Percentiles rank a stretch among this genome's conserved stretches.
Conservation (phyloP, 163 green algal species). For the Coccomyxa subellipsoidea region DNA sequence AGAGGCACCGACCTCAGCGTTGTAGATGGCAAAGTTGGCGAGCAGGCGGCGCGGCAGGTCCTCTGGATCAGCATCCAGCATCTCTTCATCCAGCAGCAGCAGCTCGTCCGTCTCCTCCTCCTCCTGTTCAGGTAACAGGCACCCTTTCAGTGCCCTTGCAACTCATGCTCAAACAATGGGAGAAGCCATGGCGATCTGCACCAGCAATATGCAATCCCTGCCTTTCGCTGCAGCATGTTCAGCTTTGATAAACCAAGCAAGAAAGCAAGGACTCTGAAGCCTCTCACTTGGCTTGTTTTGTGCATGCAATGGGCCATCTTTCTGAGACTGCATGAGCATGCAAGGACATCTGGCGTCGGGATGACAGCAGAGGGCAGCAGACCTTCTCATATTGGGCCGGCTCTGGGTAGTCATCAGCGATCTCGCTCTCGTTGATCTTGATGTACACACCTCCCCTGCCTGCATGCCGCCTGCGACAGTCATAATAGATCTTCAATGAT, state of each 20-base stretch:
- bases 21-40: slow-evolving; percentile 90
- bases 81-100: slow-evolving; percentile 67
- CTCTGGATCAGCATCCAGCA: slow-evolving; percentile 63
- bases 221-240: no score
- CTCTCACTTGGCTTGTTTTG: no score
- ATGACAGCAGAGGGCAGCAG: background rate
- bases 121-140: slow-evolving; percentile 12
- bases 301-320: no score
- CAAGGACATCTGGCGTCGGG: no score
- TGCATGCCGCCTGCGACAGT: slow-evolving; percentile 16
- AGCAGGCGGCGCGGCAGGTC: slow-evolving; percentile 70
- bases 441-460: slow-evolving; percentile 66
- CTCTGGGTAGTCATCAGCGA: slow-evolving; percentile 92
- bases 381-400: slow-evolving; percentile 74
- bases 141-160: no score
- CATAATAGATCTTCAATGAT: no score
- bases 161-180: no score
- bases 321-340: no score
- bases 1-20: slow-evolving; percentile 76
- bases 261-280: no score
- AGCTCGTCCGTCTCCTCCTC: slow-evolving; percentile 84
- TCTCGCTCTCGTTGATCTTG: slow-evolving; percentile 84
- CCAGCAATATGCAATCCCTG: no score
- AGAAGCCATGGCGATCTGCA: no score
- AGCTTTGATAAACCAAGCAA: no score